phyloP scores from a whole-genome alignment of 148 eudicot species.

The Suaeda aralocaspica region DNA sequence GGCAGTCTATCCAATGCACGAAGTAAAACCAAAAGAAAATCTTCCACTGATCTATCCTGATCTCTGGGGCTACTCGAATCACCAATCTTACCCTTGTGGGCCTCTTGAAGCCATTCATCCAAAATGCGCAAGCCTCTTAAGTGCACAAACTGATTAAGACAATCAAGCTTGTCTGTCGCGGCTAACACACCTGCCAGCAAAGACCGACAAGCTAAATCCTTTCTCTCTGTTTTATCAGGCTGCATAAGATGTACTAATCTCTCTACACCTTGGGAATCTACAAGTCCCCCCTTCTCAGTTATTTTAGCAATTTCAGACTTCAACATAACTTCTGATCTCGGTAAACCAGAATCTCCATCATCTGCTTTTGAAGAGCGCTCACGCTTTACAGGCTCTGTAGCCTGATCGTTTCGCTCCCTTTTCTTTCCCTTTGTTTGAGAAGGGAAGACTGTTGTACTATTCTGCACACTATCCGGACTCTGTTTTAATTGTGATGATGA shows the following conservation, averaged over 20 bases:
- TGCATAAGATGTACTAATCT: conserved; percentile 77
- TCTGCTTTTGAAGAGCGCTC: conserved; percentile 48
- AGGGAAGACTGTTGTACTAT: conserved; percentile 36
- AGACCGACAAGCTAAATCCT: conserved; percentile 51
- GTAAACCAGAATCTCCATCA: conserved; percentile 45
- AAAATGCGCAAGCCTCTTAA: conserved; percentile 66
- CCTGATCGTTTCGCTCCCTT: conserved; percentile 63
- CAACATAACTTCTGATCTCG: conserved; percentile 40
- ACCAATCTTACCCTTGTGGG: conserved; percentile 69
- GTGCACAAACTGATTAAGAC: conserved; percentile 71
- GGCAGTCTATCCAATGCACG: conserved; percentile 87
- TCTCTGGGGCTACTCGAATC: conserved; percentile 52
- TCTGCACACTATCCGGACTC: conserved; percentile 53
- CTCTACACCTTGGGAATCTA: conserved; percentile 64
- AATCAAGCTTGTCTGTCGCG: conserved; percentile 71
- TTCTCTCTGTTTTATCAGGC: conserved; percentile 50
- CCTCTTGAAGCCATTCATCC: conserved; percentile 88
- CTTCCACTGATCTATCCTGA: conserved; percentile 65
- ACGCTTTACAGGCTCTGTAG: conserved; percentile 49
- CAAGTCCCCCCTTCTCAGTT: conserved; percentile 65
- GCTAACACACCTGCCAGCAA: conserved; percentile 72
- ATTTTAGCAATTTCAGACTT: conserved; percentile 66
- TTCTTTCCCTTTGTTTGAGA: conserved; percentile 71
- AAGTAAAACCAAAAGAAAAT: conserved; percentile 76
- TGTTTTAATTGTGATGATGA: conserved; percentile 48